These are phyloP conservation scores for Diplodia corticola DNA, from an alignment of 2,329 filamentous ascomycete species.

Conservation along the genomic window DNA sequence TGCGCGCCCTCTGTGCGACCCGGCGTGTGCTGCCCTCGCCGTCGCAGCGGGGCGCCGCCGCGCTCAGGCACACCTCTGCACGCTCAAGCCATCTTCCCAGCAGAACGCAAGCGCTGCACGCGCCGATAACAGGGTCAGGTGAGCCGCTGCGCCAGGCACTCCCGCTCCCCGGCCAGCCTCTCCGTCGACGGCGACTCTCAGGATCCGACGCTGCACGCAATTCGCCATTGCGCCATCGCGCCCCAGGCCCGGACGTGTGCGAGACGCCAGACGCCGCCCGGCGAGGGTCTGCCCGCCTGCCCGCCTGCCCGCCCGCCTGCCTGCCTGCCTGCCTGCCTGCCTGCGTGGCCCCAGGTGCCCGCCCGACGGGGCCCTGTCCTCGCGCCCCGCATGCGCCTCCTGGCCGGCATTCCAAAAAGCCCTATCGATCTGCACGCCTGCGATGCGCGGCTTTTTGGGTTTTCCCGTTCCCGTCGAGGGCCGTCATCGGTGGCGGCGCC, in stretches of 20 bases:
- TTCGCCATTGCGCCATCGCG: slow-evolving; percentile 12
- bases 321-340: too few relatives aligned
- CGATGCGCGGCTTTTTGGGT: slow-evolving; percentile 6
- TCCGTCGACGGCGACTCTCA: not conserved
- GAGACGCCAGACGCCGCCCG: too few relatives aligned
- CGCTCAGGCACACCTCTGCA: slow-evolving; percentile 6
- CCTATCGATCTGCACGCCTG: slow-evolving; percentile 2
- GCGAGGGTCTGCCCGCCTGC: too few relatives aligned
- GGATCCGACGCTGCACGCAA: slow-evolving; percentile 17
- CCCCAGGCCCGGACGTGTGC: not conserved
- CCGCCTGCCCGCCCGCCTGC: too few relatives aligned
- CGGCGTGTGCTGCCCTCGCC: slow-evolving; percentile 13
- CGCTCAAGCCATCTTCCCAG: not conserved
- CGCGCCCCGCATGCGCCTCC: slow-evolving; percentile 7
- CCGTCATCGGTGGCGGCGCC: slow-evolving; percentile 6
- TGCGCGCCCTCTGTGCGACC: slow-evolving; percentile 20
- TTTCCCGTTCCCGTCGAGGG: slow-evolving; percentile 3
- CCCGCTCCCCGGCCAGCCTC: slow-evolving; percentile 1
- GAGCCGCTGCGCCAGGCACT: slow-evolving; percentile 8
- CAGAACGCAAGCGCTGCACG: slow-evolving; percentile 8
- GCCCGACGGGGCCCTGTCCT: not conserved
- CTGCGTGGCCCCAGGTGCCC: not conserved
- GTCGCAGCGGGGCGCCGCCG: slow-evolving; percentile 6
- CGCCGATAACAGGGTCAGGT: slow-evolving; percentile 3
- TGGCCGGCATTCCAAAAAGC: slow-evolving; percentile 1